Evolutionary conservation across 179 eudicot genomes (phyloP), one percentile per base, ranked within the genome.

Genomic region (Nepenthes alata): DNA sequence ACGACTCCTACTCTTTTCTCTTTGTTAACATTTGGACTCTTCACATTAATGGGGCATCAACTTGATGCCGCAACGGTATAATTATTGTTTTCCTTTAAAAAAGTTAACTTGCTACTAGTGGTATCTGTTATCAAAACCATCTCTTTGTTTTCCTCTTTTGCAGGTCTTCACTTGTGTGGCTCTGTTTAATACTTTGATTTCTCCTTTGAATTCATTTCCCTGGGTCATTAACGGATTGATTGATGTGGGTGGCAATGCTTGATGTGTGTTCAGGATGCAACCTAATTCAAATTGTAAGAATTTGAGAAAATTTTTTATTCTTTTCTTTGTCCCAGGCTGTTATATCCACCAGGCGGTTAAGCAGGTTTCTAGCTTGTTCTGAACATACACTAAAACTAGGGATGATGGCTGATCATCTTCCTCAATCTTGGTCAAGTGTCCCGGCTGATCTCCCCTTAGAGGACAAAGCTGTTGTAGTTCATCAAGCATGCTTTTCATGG

Each of bases 81-180:
- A 12, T 68, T 44, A 60, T 59, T 67, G 41, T 58, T 70, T 54
- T 53, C 11, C 25, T 1, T 7, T 35, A 34, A 16, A 16, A 7
- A 54, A 1, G 5, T 8, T 54, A 14, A 5, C 11, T 25, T n/a
- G 37, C 47, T 47, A 13, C 2, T 53, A 38, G 12, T 35, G 14
- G 51, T 8, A 44, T 55, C 3, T 47, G 41, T 4, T 38, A 38
- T 37, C 48, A 14, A 14, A 11, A 13, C 48, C 51, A 38, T 10
- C 44, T 57, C 58, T 68, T 16, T 56, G 47, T 48, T 14, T 61
- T 6, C 53, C 37, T 58, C 34, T 49, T 53, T 80, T 82, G 61
- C 89, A 93, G 98, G 98, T 89, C 58, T 93, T 93, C 70, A 93
- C 98, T 63, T 93, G 96, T 66, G 78, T 93, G 80, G 96, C 98